Base-by-base conservation (phyloP, 345 rosid species). In the Hypericum androsaemum region DNA sequence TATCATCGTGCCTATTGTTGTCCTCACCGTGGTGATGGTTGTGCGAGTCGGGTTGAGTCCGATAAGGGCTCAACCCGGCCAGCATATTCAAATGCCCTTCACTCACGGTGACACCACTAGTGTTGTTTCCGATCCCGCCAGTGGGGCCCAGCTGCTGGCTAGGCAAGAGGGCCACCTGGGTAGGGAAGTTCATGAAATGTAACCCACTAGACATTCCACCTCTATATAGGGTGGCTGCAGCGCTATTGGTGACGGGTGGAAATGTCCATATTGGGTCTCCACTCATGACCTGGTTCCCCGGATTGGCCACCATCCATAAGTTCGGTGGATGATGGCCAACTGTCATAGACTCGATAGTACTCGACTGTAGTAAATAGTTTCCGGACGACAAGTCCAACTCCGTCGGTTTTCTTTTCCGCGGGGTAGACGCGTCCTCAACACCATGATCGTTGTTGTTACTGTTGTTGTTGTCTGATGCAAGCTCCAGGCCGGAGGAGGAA, bases 191-290 rank as follows among this genome's bases (percentile, higher is more conserved):
- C 98, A 90, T 90, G 58, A 87, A 84, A 78, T 90, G 96, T 37
- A 90, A 78, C 11, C 92, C 98, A 59, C 90, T 84, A 0, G 95
- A 78, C 74, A 78, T 77, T 50, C 74, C 69, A 41, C 95, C 76
- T 53, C 97, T 74, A 52, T 89, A 89, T 68, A 80, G 69, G 56
- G 32, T 4, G 32, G 32, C 32, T 22, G 32, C 32, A 4, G 68
- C 79, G 45, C 78, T 82, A 8, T 84, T 87, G 52, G 77, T 82
- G 1, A 78, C 82, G 0, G 95, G 63, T 5, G 96, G 92, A 59
- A 87, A 82, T 46, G 97, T 80, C 98, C 98, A 89, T 41, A 82
- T 60, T 2, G 98, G 95, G 69, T 86, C 95, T 10, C 89, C 89
- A 11, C 81, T 75, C 66, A 76, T 74, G 8, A 65, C 86, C 22